Evolutionary conservation across 305 asterid genomes (phyloP), one percentile per base, ranked within the genome.

Genomic region (Ilex paraguariensis): DNA sequence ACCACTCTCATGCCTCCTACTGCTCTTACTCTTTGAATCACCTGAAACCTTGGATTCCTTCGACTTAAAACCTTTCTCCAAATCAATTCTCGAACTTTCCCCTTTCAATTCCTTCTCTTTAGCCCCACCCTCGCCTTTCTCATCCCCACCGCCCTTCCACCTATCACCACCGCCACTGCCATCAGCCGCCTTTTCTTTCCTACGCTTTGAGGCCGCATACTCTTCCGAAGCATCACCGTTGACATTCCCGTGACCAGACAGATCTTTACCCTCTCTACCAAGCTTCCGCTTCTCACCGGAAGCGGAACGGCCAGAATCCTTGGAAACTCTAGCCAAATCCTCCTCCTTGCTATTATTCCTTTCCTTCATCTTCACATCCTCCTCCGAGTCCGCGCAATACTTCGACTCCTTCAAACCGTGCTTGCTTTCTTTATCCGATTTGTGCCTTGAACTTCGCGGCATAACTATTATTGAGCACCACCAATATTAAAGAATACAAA

Each of bases 371-470:
- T 71, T 87, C 39, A 77, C 81, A 79, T 87, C 97, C 59, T 65
- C 84, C n/a, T 93, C 99, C 1, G 96, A 84, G 56, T 90, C 99
- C 5, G 97, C 81, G 70, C 87, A 86, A 69, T 90, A 97, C 83
- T 62, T 69, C 3, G 70, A 10, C 1, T 62, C 77, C 60, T 80
- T 86, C 50, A 85, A 85, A 66, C 87, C 81, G 64, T 90, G 95
- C 61, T 90, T 93, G 73, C 96, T 90, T 74, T 80, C 95, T 70
- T 90, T 93, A 65, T 90, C 95, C 55, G 92, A 90, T 75, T 88
- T 90, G 73, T 90, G 94, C 82, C 90, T 82, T 71, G 97, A 87
- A 83, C 96, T 87, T 71, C 79, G 77, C 50, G 97, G 95, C 99
- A 93, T 93, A 64, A 46, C 83, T 71, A 45, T 55, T 64, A 62